phyloP scores from a whole-genome alignment of 2,329 filamentous ascomycete species.

The Rhinocladiella mackenziei region DNA sequence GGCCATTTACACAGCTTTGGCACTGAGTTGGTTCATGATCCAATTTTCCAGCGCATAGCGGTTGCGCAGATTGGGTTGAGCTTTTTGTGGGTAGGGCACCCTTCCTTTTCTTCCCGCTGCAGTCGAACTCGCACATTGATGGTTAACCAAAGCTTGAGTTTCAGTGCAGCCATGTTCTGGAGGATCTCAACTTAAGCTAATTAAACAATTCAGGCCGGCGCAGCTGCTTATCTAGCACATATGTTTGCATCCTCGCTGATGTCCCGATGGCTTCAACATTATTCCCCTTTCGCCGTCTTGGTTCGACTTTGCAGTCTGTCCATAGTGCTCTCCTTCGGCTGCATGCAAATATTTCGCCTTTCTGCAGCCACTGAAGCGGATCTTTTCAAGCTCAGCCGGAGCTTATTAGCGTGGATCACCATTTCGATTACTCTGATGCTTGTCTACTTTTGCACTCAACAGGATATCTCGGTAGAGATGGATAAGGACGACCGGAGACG shows the following conservation, averaged over 20 bases:
- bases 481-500: constrained; percentile 26
- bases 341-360: constrained; percentile 25
- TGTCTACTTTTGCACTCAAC: constrained; percentile 27
- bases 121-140: neutral
- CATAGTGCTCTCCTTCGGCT: constrained; percentile 26
- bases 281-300: constrained; percentile 71
- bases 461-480: constrained; percentile 26
- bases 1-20: constrained; percentile 36
- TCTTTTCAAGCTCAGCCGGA: constrained; percentile 24
- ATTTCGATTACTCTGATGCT: constrained; percentile 26
- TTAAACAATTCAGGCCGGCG: constrained; percentile 41
- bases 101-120: constrained; percentile 69
- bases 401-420: constrained; percentile 26
- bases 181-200: neutral
- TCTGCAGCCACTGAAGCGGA: constrained; percentile 23
- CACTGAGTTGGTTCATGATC: constrained; percentile 43
- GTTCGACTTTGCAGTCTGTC: constrained; percentile 57
- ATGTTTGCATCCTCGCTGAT: constrained; percentile 29
- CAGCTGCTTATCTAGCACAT: constrained; percentile 29
- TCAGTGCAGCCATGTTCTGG: neutral
- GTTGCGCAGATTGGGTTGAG: constrained; percentile 26
- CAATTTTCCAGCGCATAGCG: constrained; percentile 11
- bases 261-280: constrained; percentile 65
- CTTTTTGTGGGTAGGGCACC: constrained; percentile 30
- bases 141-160: neutral